These are phyloP conservation scores for Sphaerulina musiva DNA, from an alignment of 2,329 filamentous ascomycete species.

Conservation along the genomic window DNA sequence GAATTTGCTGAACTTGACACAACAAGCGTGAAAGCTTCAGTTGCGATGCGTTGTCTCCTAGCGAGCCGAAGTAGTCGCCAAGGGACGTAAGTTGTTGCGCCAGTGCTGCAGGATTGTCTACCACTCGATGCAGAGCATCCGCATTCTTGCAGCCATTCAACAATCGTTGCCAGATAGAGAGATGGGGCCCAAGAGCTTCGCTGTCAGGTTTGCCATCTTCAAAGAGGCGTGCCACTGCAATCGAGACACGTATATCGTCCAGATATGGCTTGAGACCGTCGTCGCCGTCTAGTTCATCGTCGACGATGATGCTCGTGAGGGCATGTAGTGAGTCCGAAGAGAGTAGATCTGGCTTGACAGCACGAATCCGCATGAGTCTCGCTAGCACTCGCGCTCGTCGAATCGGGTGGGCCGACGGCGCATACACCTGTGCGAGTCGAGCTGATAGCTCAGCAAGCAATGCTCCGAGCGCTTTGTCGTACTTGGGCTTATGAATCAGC, in stretches of 20 bases:
- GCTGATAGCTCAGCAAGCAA: slow-evolving; percentile 19
- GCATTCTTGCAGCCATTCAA: slow-evolving; percentile 31
- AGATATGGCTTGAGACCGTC: slow-evolving; percentile 30
- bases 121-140: slow-evolving; percentile 36
- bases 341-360: slow-evolving; percentile 23
- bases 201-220: slow-evolving; percentile 15
- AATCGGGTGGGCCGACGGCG: slow-evolving; percentile 21
- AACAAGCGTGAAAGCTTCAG: slow-evolving; percentile 16
- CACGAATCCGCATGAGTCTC: slow-evolving; percentile 21
- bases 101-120: slow-evolving; percentile 49
- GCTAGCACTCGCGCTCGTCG: slow-evolving; percentile 27
- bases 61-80: slow-evolving; percentile 52
- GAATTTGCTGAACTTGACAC: slow-evolving; percentile 4
- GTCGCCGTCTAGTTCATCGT: slow-evolving; percentile 28
- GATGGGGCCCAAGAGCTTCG: slow-evolving; percentile 28
- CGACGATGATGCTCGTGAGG: slow-evolving; percentile 6
- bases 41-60: slow-evolving; percentile 44
- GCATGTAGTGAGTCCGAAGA: slow-evolving; percentile 10
- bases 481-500: slow-evolving; percentile 22
- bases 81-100: slow-evolving; percentile 48
- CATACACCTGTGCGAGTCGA: slow-evolving; percentile 23
- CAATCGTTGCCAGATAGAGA: slow-evolving; percentile 37
- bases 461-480: slow-evolving; percentile 12
- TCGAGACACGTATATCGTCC: slow-evolving; percentile 34
- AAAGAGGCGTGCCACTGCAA: slow-evolving; percentile 29